Evolutionary conservation across 805 yeast genomes (phyloP), one percentile per base, ranked within the genome.

Genomic region (Scheffersomyces amazonensis): DNA sequence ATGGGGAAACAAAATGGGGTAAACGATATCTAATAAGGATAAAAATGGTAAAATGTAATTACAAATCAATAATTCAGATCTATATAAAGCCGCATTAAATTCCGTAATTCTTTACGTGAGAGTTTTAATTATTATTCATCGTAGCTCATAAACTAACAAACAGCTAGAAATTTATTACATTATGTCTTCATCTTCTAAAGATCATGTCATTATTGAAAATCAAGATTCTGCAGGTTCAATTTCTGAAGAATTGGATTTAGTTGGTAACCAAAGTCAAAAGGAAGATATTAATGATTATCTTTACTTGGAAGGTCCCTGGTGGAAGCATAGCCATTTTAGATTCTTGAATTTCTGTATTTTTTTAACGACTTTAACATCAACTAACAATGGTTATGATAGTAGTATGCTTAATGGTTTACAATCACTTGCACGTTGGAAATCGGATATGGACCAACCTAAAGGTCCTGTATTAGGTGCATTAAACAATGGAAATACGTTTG

Each of bases 371-470:
- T 53, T 74, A 29, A 62, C 76, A 19, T 68, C 80, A 10, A 68
- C 77, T 35, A 72, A 71, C 44, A 67, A 62, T 32, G 76, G 77
- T 42, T 73, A 64, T 44, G 77, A 72, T 53, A 74, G 73, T 42
- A 65, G 72, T n/a, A 60, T 76, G 64, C 54, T 76, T 48, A 75
- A 76, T 46, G 76, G 77, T 27, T 60, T 76, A 44, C 80, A 76
- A 48, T 54, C 74, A 5, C 61, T 72, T 47, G 41, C 52, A 1
- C 50, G 52, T 20, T 76, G 79, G 76, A 53, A 54, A 39, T 40
- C 49, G 6, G 61, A 58, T 29, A 64, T 75, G 52, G 64, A 64
- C 23, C 41, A 58, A 31, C 75, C 74, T 10, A 22, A 40, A 19
- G 71, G 72, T 47, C 60, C 65, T 22, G 49, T 53, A 16, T 50